These are phyloP conservation scores for Nepenthes mirabilis DNA, from an alignment of 148 eudicot species.

Conservation along the genomic window DNA sequence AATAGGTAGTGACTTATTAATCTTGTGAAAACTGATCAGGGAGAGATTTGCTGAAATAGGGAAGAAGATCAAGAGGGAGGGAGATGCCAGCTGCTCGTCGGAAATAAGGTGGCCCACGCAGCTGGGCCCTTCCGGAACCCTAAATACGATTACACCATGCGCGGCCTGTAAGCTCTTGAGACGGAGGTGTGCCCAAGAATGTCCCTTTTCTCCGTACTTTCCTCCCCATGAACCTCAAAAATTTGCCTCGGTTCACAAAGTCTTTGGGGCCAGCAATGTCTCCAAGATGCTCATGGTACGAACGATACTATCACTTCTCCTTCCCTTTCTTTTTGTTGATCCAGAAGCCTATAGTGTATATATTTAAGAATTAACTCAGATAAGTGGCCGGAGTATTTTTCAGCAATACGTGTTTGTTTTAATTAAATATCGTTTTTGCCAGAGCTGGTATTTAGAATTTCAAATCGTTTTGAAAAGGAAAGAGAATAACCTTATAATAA, in stretches of 20 bases:
- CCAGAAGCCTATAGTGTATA: neutral
- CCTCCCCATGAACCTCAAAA: slow-evolving; percentile 72
- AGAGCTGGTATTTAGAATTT: no score
- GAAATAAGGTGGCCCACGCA: neutral
- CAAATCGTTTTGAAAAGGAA: no score
- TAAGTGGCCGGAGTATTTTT: no score
- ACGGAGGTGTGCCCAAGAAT: slow-evolving; percentile 61
- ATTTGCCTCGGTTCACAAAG: slow-evolving; percentile 67
- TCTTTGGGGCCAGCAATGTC: slow-evolving; percentile 73
- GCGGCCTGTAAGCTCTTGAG: slow-evolving; percentile 70
- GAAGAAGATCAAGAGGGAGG: slow-evolving; percentile 56
- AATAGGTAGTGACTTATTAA: no score
- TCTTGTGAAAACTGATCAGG: slow-evolving; percentile 14
- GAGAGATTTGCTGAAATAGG: slow-evolving; percentile 62
- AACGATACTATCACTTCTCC: neutral
- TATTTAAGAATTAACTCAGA: no score
- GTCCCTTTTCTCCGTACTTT: slow-evolving; percentile 72
- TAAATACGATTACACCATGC: slow-evolving; percentile 55
- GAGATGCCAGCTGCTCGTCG: slow-evolving; percentile 6
- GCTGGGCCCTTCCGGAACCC: slow-evolving; percentile 18
- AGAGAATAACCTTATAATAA: no score
- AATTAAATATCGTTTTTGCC: no score
- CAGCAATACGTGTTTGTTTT: no score
- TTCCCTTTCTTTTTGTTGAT: neutral
- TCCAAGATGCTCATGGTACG: slow-evolving; percentile 69